phyloP scores from a whole-genome alignment of 1,139 yeast genomes.

The Diutina catenulata region DNA sequence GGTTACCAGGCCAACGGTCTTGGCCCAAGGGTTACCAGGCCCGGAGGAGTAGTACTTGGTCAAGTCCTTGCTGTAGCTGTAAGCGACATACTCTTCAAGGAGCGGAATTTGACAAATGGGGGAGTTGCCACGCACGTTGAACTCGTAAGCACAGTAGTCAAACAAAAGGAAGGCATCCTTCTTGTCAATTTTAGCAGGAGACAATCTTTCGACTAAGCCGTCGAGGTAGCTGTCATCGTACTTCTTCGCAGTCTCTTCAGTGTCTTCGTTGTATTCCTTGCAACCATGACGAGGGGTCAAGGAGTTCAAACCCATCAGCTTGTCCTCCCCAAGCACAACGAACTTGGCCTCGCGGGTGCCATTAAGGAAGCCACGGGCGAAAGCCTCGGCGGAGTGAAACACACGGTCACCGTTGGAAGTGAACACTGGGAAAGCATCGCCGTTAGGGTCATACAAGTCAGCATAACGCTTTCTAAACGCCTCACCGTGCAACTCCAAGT shows the following conservation, averaged over 20 bases:
- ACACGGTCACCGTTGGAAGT: constrained; percentile 22
- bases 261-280: constrained; percentile 13
- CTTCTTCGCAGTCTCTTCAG: constrained; percentile 10
- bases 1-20: constrained; percentile 20
- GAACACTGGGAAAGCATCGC: constrained; percentile 19
- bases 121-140: constrained; percentile 36
- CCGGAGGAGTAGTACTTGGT: constrained; percentile 36
- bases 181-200: neutral
- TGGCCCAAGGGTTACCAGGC: constrained; percentile 34
- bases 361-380: constrained; percentile 23
- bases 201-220: constrained; percentile 21
- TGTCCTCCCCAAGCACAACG: constrained; percentile 18
- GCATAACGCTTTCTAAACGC: constrained; percentile 22
- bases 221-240: constrained; percentile 16
- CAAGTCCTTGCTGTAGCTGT: constrained; percentile 34
- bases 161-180: constrained; percentile 1
- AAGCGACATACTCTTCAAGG: constrained; percentile 32
- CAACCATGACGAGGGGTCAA: constrained; percentile 21
- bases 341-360: constrained; percentile 11
- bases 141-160: constrained; percentile 43
- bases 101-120: constrained; percentile 42
- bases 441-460: constrained; percentile 13
- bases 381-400: constrained; percentile 19
- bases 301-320: constrained; percentile 18
- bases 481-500: constrained; percentile 24